Evolutionary conservation across 2,329 filamentous ascomycete species (phyloP).

Genomic region (Colletotrichum sp.): DNA sequence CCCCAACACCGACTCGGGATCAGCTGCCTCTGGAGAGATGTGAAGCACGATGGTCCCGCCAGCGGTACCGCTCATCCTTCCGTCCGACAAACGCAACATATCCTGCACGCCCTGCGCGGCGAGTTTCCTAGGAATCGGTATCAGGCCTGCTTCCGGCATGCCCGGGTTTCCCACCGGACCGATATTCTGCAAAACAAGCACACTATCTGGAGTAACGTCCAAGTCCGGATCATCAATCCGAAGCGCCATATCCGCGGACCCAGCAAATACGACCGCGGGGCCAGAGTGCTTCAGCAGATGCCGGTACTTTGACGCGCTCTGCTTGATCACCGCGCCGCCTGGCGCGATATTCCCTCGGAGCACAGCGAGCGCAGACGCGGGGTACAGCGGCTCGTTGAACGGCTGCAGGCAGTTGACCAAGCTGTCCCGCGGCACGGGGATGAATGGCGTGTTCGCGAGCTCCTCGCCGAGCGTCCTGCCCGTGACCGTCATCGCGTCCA

Average conservation of each 20-base stretch:
- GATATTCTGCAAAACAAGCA: constrained; percentile 86
- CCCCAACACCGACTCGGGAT: constrained; percentile 78
- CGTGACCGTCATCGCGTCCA: constrained; percentile 80
- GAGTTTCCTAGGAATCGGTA: constrained; percentile 75
- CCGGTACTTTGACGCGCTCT: constrained; percentile 83
- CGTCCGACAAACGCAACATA: constrained; percentile 85
- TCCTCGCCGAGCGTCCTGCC: constrained; percentile 85
- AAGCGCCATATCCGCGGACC: constrained; percentile 75
- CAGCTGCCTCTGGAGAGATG: constrained; percentile 82
- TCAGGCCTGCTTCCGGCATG: constrained; percentile 83
- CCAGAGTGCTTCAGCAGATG: constrained; percentile 52
- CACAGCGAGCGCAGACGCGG: constrained; percentile 81
- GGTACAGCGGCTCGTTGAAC: constrained; percentile 69
- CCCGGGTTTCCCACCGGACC: constrained; percentile 89
- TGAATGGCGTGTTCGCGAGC: constrained; percentile 70
- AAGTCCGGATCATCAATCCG: constrained; percentile 65
- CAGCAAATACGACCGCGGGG: constrained; percentile 68
- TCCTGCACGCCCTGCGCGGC: constrained; percentile 78
- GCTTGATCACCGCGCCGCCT: constrained; percentile 85
- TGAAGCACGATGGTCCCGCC: constrained; percentile 93
- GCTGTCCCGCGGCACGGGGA: constrained; percentile 43
- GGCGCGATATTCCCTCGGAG: constrained; percentile 85
- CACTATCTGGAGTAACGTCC: constrained; percentile 63
- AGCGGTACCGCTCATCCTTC: constrained; percentile 83
- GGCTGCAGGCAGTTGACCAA: constrained; percentile 64